Evolutionary conservation across 495 filamentous ascomycete genomes (phyloP).

Genomic region (Daldinia grandis): DNA sequence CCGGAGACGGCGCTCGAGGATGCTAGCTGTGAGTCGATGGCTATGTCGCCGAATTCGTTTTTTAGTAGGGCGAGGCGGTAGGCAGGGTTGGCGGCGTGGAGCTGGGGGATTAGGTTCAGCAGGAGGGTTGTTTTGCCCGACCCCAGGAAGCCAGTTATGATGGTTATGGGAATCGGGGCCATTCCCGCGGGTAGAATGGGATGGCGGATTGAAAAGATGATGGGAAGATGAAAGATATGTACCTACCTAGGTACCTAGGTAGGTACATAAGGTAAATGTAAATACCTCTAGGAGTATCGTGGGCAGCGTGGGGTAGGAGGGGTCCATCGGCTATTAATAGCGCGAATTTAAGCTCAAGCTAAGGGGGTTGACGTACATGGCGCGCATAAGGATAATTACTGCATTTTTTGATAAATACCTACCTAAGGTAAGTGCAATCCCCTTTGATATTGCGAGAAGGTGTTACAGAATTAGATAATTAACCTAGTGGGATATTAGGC

Average conservation of each 20-base stretch:
- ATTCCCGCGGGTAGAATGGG: conserved; percentile 40
- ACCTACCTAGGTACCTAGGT: neutral
- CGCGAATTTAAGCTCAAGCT: neutral
- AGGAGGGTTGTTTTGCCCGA: conserved; percentile 94
- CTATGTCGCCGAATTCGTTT: conserved; percentile 97
- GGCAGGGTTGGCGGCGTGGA: conserved; percentile 65
- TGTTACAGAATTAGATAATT: too few species aligned
- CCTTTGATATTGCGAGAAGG: too few species aligned
- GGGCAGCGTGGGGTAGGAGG: neutral
- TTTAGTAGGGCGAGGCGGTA: conserved; percentile 95
- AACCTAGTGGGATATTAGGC: too few species aligned
- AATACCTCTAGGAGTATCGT: too few species aligned
- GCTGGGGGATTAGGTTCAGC: conserved; percentile 87
- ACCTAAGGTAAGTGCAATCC: too few species aligned
- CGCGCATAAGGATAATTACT: too few species aligned
- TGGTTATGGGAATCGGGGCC: conserved; percentile 86
- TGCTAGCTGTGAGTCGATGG: conserved; percentile 90
- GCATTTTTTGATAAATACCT: too few species aligned
- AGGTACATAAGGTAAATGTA: neutral
- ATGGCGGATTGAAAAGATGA: neutral
- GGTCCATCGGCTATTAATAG: neutral
- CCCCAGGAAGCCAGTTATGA: conserved; percentile 93
- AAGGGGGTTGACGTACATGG: neutral
- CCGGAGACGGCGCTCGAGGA: conserved; percentile 82
- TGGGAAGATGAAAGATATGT: neutral